Conservation (phyloP, 805 yeast species). For the Phaffomyces antillensis region DNA sequence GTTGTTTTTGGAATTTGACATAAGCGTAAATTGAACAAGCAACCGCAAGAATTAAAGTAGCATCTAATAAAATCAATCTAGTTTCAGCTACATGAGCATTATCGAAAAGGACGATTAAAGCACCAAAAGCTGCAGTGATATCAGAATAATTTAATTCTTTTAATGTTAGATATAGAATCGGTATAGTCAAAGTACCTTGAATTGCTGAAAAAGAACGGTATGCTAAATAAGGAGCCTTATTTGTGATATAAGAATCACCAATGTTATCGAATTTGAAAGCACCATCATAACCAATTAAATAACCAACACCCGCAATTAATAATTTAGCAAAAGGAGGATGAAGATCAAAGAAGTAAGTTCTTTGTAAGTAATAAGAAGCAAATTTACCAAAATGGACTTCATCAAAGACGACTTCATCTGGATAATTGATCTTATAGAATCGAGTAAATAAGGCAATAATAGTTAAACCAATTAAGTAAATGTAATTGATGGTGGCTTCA, state of each 20-base stretch:
- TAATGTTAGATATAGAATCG: conserved; percentile 76
- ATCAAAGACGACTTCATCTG: conserved; percentile 75
- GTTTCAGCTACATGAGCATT: conserved; percentile 89
- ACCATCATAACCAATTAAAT: conserved; percentile 87
- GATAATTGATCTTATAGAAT: conserved; percentile 54
- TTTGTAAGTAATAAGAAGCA: conserved; percentile 77
- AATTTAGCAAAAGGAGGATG: conserved; percentile 98
- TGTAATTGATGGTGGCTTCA: neutral
- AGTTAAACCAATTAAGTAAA: conserved; percentile 39
- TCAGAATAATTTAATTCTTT: conserved; percentile 79
- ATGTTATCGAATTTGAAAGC: conserved; percentile 83
- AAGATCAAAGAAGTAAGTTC: conserved; percentile 90
- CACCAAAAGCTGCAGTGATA: conserved; percentile 70
- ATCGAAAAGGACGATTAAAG: conserved; percentile 73
- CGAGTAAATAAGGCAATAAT: conserved; percentile 58
- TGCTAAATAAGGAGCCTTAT: conserved; percentile 82
- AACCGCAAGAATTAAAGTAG: conserved; percentile 77
- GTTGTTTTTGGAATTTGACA: conserved; percentile 63
- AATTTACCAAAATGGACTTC: conserved; percentile 86
- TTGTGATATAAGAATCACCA: conserved; percentile 72
- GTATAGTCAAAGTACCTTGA: conserved; percentile 78
- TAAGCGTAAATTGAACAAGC: conserved; percentile 75
- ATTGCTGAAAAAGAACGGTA: conserved; percentile 73
- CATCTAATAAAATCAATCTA: conserved; percentile 84
- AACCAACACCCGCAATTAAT: conserved; percentile 85